Base-by-base conservation (phyloP, 768 basidiomycete genomes). In the Leccinum obscurum region DNA sequence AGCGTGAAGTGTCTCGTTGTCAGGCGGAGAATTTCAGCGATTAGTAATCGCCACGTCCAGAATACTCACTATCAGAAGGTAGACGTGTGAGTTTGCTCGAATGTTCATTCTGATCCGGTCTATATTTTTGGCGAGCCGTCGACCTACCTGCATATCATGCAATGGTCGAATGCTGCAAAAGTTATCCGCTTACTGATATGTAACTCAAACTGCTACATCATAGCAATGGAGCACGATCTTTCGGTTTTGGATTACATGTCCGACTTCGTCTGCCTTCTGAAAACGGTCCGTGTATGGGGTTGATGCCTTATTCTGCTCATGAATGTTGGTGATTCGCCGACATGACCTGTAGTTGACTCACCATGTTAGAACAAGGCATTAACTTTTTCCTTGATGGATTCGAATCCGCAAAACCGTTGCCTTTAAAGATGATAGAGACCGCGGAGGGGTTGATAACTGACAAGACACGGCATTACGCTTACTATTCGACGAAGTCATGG, bases 51-150 rank as follows among this genome's bases (percentile, higher is more conserved):
- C 32, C 10, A 32, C 32, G 87, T 88, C 93, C 15, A 95, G 93
- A 69, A 91, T 98, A 17, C 7, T 39, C 17, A 39, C 39, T 41
- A 1, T 51, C 94, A 98, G 75, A 84, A 76, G 58, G 97, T 96
- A 48, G 96, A 99, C 72, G 94, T 98, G 91, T 95, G 76, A 66
- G 93, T 80, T 56, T 49, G 22, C 57, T 24, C 20, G 4, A 22
- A 4, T 39, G 13, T n/a, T 9, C 52, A 51, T 56, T 22, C 61
- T 66, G 51, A 55, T 64, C 10, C 17, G 57, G 37, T 24, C 57
- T 97, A 96, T 80, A 97, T 98, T 95, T 96, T 96, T 71, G 95
- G 98, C 79, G 96, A 98, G 72, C 97, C 97, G 17, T 98, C 96
- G 35, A 93, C 90, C 80, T 98, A 98, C 73, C 84, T 99, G 66